Percentiles rank a stretch among this genome's conserved stretches.
These are phyloP conservation scores for Penicillium waksmanii DNA, from an alignment of 495 filamentous ascomycete genomes.

Conservation along the genomic window DNA sequence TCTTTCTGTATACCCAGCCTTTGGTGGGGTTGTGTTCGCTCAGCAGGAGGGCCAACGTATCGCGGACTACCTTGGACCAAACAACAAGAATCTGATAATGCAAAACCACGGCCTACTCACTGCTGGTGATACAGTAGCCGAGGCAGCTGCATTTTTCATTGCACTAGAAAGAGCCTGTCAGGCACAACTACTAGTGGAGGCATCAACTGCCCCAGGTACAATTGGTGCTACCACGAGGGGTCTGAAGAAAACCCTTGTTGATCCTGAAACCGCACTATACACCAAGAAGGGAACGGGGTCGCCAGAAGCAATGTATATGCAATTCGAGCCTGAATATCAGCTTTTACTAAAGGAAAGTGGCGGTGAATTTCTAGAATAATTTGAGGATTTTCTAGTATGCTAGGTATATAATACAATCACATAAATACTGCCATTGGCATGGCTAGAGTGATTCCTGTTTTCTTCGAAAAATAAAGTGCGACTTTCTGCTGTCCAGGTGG, in stretches of 20 bases:
- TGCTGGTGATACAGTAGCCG: slow-evolving; percentile 56
- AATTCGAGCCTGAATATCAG: slow-evolving; percentile 22
- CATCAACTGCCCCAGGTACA: slow-evolving; percentile 45
- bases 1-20: slow-evolving; percentile 43
- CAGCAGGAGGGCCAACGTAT: slow-evolving; percentile 58
- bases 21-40: slow-evolving; percentile 54
- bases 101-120: slow-evolving; percentile 66
- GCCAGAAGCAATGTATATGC: slow-evolving; percentile 26
- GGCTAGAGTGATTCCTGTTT: too few relatives aligned
- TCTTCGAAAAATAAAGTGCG: too few relatives aligned
- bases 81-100: slow-evolving; percentile 50
- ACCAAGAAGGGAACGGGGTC: slow-evolving; percentile 31
- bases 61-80: slow-evolving; percentile 57
- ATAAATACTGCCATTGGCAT: too few relatives aligned
- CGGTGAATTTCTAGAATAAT: slow-evolving; percentile 22
- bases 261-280: slow-evolving; percentile 53
- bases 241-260: slow-evolving; percentile 53
- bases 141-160: slow-evolving; percentile 64
- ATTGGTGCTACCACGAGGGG: background rate
- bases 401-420: too few relatives aligned
- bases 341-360: slow-evolving; percentile 17
- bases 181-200: slow-evolving; percentile 60
- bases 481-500: too few relatives aligned
- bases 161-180: slow-evolving; percentile 63
- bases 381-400: background rate